phyloP scores from a whole-genome alignment of 2,329 filamentous ascomycete species.

The Colletotrichum echinochloae region DNA sequence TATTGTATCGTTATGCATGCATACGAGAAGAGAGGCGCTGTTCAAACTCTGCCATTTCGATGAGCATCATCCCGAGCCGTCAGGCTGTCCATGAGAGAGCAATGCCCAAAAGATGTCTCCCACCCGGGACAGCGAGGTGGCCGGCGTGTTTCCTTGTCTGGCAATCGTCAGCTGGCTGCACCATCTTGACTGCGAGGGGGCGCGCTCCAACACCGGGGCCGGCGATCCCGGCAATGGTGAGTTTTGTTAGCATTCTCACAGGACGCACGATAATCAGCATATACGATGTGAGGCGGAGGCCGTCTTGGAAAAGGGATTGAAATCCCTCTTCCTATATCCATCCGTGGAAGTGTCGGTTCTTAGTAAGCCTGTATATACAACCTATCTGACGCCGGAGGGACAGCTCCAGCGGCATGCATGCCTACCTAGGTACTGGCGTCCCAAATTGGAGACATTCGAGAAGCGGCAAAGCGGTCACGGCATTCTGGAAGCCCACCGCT shows the following conservation, averaged over 20 bases:
- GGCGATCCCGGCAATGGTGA: background rate
- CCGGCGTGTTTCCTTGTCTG: background rate
- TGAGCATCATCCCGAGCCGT: background rate
- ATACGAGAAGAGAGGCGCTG: background rate
- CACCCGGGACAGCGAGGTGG: background rate
- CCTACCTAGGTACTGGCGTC: no score
- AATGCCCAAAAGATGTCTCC: background rate
- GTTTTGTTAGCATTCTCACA: background rate
- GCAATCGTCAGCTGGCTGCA: background rate
- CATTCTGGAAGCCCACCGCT: slow-evolving; percentile 38
- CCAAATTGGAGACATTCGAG: slow-evolving; percentile 37
- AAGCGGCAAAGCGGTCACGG: slow-evolving; percentile 25
- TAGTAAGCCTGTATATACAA: slow-evolving; percentile 28
- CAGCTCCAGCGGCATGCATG: slow-evolving; percentile 18
- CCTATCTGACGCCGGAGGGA: slow-evolving; percentile 12
- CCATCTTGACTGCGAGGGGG: background rate
- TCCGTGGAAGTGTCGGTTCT: background rate
- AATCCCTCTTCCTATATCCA: slow-evolving; percentile 6
- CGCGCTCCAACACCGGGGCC: background rate
- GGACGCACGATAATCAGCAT: slow-evolving; percentile 1
- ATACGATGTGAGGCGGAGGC: background rate
- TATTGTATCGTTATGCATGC: background rate
- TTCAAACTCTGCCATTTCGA: background rate
- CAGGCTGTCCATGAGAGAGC: background rate
- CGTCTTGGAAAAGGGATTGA: background rate